Base-by-base conservation (phyloP, 768 basidiomycete species). In the Leccinum imitatum region DNA sequence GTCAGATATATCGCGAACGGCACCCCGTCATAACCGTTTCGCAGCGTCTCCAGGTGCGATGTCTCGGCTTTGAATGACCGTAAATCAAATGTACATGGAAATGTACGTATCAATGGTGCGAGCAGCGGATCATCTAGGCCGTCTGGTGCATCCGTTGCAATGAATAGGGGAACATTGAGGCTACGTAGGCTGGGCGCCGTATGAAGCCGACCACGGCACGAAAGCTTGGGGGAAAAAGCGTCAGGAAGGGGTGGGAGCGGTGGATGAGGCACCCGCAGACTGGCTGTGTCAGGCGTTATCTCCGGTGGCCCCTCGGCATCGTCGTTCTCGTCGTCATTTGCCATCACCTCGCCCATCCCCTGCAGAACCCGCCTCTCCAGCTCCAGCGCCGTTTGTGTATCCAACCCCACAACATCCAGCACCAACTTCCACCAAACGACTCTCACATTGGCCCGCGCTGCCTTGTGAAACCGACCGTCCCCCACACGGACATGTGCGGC, bases 401-500 rank as follows among this genome's bases (percentile, higher is more conserved):
- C 69, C 54, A 84, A 66, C 6, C 77, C 78, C 46, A 90, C 75
- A 39, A 80, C 72, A 11, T 73, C 72, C 14, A 74, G 76, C 4
- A 91, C 75, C 3, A 91, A 76, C 61, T 76, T 78, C 77, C 81
- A 81, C 85, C 87, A 92, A 21, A 84, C 65, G 9, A 67, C 60
- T 44, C 80, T 76, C 30, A 81, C 73, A 39, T 82, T 89, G 27
- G 55, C 59, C 17, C 67, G 63, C 6, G 78, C 77, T 11, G 78
- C 72, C 17, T 62, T 65, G 62, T 74, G 75, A 69, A 92, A 94
- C 0, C 74, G 63, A 1, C 89, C 87, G 63, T 92, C 90, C 4
- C 86, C 86, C 7, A 90, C 65, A 7, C 91, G 84, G 2, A 93
- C 69, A 66, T 93, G 90, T 3, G 81, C 81, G 2, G 82, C 87